Evolutionary conservation across 192 early-diverging fungal species (phyloP), one percentile per base, ranked within the genome.

Genomic region (Pilaira anomala): DNA sequence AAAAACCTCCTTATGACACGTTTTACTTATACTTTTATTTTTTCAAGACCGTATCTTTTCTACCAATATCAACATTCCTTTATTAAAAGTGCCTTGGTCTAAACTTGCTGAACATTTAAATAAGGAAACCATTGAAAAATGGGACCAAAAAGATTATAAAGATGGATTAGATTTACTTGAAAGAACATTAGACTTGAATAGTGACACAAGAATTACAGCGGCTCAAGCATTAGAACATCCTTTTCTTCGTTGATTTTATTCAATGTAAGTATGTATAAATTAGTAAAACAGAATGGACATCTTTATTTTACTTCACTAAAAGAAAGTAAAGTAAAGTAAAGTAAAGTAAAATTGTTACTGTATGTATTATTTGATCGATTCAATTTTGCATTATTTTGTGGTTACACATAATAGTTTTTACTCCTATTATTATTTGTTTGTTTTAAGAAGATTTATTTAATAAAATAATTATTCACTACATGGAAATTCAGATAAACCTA

Each of bases 191-290:
- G 76, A 71, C 2, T 71, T 93, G 16, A 70, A 88, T 54, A 84
- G 85, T 0, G 74, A 52, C 1, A 48, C 65, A 33, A 81, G 94
- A 30, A 87, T 93, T 53, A 91, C 90, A 0, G 92, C 94, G 0
- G 75, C 67, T 26, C 82, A 94, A 26, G 93, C 94, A 0, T 62
- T 96, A 2, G 63, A 78, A 28, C 93, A 95, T 57, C 86, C 89
- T 16, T 96, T 94, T 45, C 62, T 91, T 4, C 13, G 44, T 46
- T 36, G 11, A 36, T 0, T 36, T 36, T 6, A 36, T 9, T 36
- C 33, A 1, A n/a, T n/a, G n/a, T n/a, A n/a, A n/a, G n/a, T n/a
- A n/a, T n/a, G n/a, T n/a, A n/a, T n/a, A n/a, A n/a, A n/a, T n/a
- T n/a, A n/a, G n/a, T n/a, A n/a, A n/a, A n/a, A n/a, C n/a, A n/a